phyloP scores from a whole-genome alignment of 2,329 filamentous ascomycete species.

The Venturia carpophila region DNA sequence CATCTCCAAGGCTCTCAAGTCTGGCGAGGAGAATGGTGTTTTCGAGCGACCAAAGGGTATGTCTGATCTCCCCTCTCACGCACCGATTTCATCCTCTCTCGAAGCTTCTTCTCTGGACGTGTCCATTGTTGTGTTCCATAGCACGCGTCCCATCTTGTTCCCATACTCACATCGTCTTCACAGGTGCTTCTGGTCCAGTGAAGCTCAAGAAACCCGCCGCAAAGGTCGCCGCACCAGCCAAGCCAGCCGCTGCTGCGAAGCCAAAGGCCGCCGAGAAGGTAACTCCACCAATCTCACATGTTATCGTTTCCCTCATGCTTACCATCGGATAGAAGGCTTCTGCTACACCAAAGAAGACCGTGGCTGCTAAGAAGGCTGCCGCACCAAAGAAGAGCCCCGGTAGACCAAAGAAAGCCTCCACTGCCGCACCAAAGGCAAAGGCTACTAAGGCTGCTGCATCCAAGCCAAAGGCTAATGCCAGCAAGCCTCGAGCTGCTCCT shows the following conservation, averaged over 20 bases:
- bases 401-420: slow-evolving; percentile 34
- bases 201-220: slow-evolving; percentile 80
- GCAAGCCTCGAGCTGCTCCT: slow-evolving; percentile 45
- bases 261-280: slow-evolving; percentile 31
- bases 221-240: slow-evolving; percentile 26
- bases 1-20: slow-evolving; percentile 78
- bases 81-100: not conserved
- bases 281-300: not conserved
- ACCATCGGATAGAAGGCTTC: slow-evolving; percentile 22
- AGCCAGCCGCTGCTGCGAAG: slow-evolving; percentile 19
- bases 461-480: slow-evolving; percentile 40
- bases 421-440: slow-evolving; percentile 6
- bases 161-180: slow-evolving; percentile 20
- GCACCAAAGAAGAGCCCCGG: slow-evolving; percentile 30
- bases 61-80: slow-evolving; percentile 28
- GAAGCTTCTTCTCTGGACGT: not conserved
- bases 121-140: not conserved
- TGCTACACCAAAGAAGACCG: slow-evolving; percentile 12
- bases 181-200: slow-evolving; percentile 78
- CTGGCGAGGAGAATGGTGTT: slow-evolving; percentile 76
- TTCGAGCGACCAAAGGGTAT: slow-evolving; percentile 88
- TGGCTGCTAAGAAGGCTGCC: slow-evolving; percentile 24
- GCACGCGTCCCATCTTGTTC: slow-evolving; percentile 11
- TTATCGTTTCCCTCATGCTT: not conserved
- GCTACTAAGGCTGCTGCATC: slow-evolving; percentile 28